Percentiles rank a stretch among this genome's conserved stretches.
phyloP scores from a whole-genome alignment of 495 filamentous ascomycete genomes.

The Podospora didyma region DNA sequence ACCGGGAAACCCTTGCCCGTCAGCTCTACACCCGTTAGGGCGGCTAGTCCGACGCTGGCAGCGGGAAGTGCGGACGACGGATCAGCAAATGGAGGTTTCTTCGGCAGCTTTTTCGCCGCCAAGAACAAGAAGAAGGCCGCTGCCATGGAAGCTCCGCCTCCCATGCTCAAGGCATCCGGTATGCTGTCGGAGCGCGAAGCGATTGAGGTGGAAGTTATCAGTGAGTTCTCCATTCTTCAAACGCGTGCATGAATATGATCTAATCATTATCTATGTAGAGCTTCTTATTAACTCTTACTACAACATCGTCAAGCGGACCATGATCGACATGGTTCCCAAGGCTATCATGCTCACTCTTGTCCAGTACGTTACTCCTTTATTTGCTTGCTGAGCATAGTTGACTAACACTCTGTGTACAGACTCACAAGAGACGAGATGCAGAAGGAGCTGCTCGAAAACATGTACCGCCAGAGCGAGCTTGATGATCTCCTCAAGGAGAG shows the following conservation, averaged over 20 bases:
- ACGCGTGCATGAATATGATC: not conserved
- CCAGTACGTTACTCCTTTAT: slow-evolving; percentile 57
- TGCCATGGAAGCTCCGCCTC: slow-evolving; percentile 93
- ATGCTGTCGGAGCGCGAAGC: slow-evolving; percentile 86
- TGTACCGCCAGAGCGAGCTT: slow-evolving; percentile 86
- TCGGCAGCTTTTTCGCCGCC: slow-evolving; percentile 92
- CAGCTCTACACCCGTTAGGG: slow-evolving; percentile 56
- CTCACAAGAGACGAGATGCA: slow-evolving; percentile 99
- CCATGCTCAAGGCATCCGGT: slow-evolving; percentile 89
- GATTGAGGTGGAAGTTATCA: slow-evolving; percentile 97
- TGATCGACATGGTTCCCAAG: slow-evolving; percentile 99
- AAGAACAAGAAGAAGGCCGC: slow-evolving; percentile 99
- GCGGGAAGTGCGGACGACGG: slow-evolving; percentile 40
- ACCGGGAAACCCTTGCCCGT: slow-evolving; percentile 89
- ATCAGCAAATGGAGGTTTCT: slow-evolving; percentile 66
- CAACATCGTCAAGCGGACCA: slow-evolving; percentile 94
- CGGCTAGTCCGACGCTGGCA: slow-evolving; percentile 61
- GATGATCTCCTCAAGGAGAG: slow-evolving; percentile 96
- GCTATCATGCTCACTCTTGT: slow-evolving; percentile 98
- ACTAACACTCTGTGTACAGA: slow-evolving; percentile 39
- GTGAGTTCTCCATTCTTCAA: slow-evolving; percentile 51
- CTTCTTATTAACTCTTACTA: slow-evolving; percentile 95
- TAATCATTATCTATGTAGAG: slow-evolving; percentile 48
- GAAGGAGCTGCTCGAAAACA: slow-evolving; percentile 92
- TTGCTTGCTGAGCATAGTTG: not conserved